These are phyloP conservation scores for Forsythia suspensa DNA, from an alignment of 257 asterid species.

Conservation along the genomic window DNA sequence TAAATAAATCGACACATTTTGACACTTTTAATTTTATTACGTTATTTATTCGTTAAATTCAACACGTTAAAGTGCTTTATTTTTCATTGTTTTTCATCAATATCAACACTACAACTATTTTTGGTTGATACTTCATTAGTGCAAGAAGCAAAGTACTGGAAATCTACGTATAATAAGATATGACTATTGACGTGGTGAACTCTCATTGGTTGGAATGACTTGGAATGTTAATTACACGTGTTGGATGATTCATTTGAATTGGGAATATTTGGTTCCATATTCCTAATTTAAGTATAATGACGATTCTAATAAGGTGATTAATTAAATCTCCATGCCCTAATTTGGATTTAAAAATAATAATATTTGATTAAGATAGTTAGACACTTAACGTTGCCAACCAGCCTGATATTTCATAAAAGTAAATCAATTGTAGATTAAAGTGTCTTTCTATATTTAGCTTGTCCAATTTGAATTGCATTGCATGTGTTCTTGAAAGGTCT, in stretches of 20 bases:
- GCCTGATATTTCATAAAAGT: background rate
- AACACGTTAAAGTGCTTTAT: no score
- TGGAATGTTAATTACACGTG: background rate
- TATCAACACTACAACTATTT: background rate
- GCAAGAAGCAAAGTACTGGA: background rate
- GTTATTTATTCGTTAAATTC: no score
- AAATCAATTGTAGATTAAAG: conserved; percentile 1
- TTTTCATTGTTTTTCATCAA: no score
- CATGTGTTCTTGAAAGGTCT: background rate
- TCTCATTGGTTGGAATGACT: background rate
- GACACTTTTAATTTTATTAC: no score
- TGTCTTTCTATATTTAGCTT: conserved; percentile 8
- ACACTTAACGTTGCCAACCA: conserved; percentile 30
- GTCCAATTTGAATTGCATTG: background rate
- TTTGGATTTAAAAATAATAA: background rate
- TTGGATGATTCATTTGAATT: background rate
- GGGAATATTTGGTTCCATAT: background rate
- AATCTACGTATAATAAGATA: background rate
- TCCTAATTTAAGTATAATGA: background rate
- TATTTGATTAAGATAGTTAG: background rate
- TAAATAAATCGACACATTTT: no score
- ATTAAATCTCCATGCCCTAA: background rate
- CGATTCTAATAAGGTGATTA: conserved; percentile 15
- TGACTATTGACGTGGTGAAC: conserved; percentile 11
- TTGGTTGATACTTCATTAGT: background rate